These are phyloP conservation scores for Aegilops speltoides DNA, from an alignment of 176 grass and related monocot species.

Conservation along the genomic window DNA sequence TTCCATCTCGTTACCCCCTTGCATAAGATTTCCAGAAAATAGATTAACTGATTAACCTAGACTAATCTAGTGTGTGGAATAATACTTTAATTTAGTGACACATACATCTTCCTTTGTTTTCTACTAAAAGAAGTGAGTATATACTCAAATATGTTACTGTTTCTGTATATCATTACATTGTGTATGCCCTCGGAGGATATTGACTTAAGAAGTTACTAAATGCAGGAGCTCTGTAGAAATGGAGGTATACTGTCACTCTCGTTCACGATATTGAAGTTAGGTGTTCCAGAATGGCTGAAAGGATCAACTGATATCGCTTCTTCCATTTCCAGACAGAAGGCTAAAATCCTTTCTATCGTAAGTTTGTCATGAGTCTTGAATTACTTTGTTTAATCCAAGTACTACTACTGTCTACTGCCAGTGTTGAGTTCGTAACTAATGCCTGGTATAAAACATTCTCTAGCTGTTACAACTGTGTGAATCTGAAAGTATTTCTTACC, in stretches of 20 bases:
- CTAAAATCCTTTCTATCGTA: slow-evolving; percentile 94
- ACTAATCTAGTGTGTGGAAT: not conserved
- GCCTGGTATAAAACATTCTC: slow-evolving; percentile 27
- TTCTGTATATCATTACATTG: slow-evolving; percentile 10
- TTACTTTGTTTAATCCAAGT: not conserved
- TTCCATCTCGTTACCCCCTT: not conserved
- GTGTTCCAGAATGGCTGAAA: slow-evolving; percentile 65
- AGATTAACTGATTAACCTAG: not conserved
- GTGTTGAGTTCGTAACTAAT: slow-evolving; percentile 14
- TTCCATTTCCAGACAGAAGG: slow-evolving; percentile 79
- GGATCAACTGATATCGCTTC: slow-evolving; percentile 64
- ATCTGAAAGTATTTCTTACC: slow-evolving; percentile 93
- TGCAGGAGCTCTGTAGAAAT: slow-evolving; percentile 89
- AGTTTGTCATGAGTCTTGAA: slow-evolving; percentile 30
- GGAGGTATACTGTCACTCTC: slow-evolving; percentile 88
- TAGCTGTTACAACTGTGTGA: slow-evolving; percentile 98
- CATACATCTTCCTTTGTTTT: not conserved
- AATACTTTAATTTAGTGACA: not conserved
- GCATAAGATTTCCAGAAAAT: not conserved
- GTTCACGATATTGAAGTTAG: slow-evolving; percentile 67
- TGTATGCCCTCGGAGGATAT: slow-evolving; percentile 8
- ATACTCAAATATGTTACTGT: not conserved
- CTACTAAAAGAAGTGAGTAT: not conserved
- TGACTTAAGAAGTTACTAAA: slow-evolving; percentile 21
- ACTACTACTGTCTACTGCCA: not conserved